Evolutionary conservation across 1,139 yeast genomes (phyloP).

Genomic region (Wickerhamomyces sp.): DNA sequence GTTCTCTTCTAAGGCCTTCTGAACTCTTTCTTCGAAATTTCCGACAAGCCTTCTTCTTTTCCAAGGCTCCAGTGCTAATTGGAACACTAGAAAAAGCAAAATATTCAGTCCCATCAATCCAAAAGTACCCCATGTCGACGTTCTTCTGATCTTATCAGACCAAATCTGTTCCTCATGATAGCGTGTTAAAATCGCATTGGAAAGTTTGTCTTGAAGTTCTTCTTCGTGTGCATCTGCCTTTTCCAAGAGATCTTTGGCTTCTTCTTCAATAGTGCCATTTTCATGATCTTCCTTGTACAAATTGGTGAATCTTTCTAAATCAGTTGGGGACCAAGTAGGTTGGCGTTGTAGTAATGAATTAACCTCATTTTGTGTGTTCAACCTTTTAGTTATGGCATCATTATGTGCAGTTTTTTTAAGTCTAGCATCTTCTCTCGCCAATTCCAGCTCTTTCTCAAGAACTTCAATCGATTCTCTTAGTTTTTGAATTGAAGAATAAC

Average conservation of each 20-base stretch:
- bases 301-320: slow-evolving; percentile 78
- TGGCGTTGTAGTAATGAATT: slow-evolving; percentile 86
- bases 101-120: slow-evolving; percentile 84
- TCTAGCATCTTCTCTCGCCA: slow-evolving; percentile 45
- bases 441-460: slow-evolving; percentile 43
- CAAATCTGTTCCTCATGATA: slow-evolving; percentile 97
- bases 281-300: slow-evolving; percentile 78
- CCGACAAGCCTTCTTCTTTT: slow-evolving; percentile 75
- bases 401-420: slow-evolving; percentile 49
- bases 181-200: slow-evolving; percentile 75
- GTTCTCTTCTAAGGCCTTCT: slow-evolving; percentile 41
- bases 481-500: slow-evolving; percentile 77
- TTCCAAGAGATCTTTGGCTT: slow-evolving; percentile 45
- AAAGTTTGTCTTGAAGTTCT: slow-evolving; percentile 60
- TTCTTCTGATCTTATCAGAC: slow-evolving; percentile 93
- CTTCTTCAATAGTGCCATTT: slow-evolving; percentile 57
- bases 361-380: slow-evolving; percentile 76
- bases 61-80: slow-evolving; percentile 91
- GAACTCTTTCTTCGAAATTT: slow-evolving; percentile 79
- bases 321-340: slow-evolving; percentile 71
- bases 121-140: slow-evolving; percentile 97
- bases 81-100: slow-evolving; percentile 71
- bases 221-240: slow-evolving; percentile 64
- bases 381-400: slow-evolving; percentile 59
- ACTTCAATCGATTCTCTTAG: slow-evolving; percentile 57